These are phyloP conservation scores for Lodderomyces pseudojiufengensis DNA, from an alignment of 1,139 yeast genomes.

Conservation along the genomic window DNA sequence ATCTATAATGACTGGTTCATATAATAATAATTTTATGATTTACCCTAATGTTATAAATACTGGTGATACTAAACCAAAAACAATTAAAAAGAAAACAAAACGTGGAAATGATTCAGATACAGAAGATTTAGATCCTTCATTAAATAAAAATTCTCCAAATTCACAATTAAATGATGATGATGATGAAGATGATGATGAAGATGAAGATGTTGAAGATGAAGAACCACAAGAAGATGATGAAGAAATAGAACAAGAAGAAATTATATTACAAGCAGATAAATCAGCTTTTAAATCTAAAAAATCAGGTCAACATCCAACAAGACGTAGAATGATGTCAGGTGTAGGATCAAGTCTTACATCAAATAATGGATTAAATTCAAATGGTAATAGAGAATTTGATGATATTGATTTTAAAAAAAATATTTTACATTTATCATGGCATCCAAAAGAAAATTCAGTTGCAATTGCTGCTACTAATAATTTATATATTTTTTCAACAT, in stretches of 20 bases:
- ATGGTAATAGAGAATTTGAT: constrained; percentile 55
- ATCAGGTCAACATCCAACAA: constrained; percentile 31
- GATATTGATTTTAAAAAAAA: constrained; percentile 92
- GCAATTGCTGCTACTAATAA: constrained; percentile 99
- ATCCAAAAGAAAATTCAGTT: constrained; percentile 92
- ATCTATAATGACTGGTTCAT: constrained; percentile 94
- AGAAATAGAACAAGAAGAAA: constrained; percentile 58
- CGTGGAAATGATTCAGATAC: background rate
- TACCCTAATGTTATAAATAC: constrained; percentile 69
- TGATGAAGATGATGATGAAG: constrained; percentile 24
- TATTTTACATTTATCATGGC: constrained; percentile 96
- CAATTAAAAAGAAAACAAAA: background rate
- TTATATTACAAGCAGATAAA: constrained; percentile 94
- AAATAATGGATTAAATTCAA: constrained; percentile 14
- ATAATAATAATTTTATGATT: constrained; percentile 95
- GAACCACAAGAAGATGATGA: constrained; percentile 35
- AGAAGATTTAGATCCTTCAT: constrained; percentile 1
- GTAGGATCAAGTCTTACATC: constrained; percentile 26
- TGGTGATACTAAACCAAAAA: constrained; percentile 10
- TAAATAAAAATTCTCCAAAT: too few relatives aligned
- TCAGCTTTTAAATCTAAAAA: constrained; percentile 89
- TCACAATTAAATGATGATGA: constrained; percentile 4
- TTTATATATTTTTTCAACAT: constrained; percentile 72
- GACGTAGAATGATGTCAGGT: constrained; percentile 47
- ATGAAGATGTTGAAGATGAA: constrained; percentile 38